A percentile compares a stretch with the other conserved stretches of the same genome.
Evolutionary conservation across 306 rosid genomes (phyloP).

Genomic region (Prunus davidiana): DNA sequence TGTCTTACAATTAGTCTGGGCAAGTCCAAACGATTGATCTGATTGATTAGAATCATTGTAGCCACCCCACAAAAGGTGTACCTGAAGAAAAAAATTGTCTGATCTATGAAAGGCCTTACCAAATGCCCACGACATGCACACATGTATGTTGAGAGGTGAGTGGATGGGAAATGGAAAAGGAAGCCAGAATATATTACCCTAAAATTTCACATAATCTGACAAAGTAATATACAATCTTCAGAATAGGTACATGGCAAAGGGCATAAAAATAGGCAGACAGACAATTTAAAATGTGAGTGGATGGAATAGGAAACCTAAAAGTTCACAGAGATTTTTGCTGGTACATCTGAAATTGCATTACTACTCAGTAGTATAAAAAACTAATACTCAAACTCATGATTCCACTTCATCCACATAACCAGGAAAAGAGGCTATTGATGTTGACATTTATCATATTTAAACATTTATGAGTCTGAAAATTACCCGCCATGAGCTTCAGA

Average conservation of each 20-base stretch:
- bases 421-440: background rate
- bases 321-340: background rate
- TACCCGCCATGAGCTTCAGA: slow-evolving; percentile 99
- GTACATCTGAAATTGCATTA: background rate
- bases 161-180: background rate
- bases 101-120: slow-evolving; percentile 14
- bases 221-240: background rate
- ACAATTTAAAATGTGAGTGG: background rate
- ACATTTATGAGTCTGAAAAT: slow-evolving; percentile 30
- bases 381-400: background rate
- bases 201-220: background rate
- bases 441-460: background rate
- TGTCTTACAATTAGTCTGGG: slow-evolving; percentile 64
- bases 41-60: slow-evolving; percentile 80
- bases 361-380: background rate
- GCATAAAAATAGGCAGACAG: background rate
- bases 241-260: background rate
- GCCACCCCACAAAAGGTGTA: slow-evolving; percentile 95
- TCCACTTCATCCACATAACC: background rate
- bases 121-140: background rate
- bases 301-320: background rate
- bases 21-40: slow-evolving; percentile 81
- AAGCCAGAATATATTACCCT: background rate
- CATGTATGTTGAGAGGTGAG: background rate
- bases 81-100: slow-evolving; percentile 39